These are phyloP conservation scores for Candida ponderosae DNA, from an alignment of 805 yeast genomes.

Conservation along the genomic window DNA sequence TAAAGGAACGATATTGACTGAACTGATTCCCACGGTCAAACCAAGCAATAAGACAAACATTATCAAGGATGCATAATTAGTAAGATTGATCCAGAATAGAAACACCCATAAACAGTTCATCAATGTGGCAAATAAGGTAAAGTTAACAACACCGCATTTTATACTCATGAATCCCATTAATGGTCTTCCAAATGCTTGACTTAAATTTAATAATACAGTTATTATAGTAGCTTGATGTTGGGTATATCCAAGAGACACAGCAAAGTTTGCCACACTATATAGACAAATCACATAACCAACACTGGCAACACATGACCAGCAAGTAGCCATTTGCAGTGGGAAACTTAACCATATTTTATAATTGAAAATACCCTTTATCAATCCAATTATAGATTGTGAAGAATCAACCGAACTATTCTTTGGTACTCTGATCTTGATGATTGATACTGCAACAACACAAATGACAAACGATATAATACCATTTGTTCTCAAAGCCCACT, in stretches of 20 bases:
- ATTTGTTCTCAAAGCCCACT: constrained; percentile 39
- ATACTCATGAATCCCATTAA: constrained; percentile 37
- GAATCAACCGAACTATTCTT: constrained; percentile 7
- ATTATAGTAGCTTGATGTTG: constrained; percentile 34
- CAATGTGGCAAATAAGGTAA: constrained; percentile 28
- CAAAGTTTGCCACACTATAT: constrained; percentile 39
- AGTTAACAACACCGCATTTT: constrained; percentile 37
- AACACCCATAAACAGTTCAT: constrained; percentile 31
- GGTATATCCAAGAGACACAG: constrained; percentile 38
- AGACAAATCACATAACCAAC: constrained; percentile 36
- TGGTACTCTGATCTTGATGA: constrained; percentile 39
- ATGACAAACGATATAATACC: constrained; percentile 32
- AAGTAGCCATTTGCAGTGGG: constrained; percentile 24
- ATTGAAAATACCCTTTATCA: constrained; percentile 27
- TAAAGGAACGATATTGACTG: constrained; percentile 30
- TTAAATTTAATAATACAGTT: constrained; percentile 37
- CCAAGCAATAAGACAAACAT: constrained; percentile 38
- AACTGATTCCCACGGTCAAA: constrained; percentile 35
- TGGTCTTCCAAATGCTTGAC: constrained; percentile 44
- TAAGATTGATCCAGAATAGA: constrained; percentile 42
- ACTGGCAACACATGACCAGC: constrained; percentile 28
- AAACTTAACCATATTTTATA: constrained; percentile 21
- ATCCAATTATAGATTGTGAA: constrained; percentile 11
- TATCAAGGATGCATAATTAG: constrained; percentile 30
- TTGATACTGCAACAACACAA: constrained; percentile 28